Evolutionary conservation across 148 eudicot species (phyloP), one percentile per base, ranked within the genome.

Genomic region (Selenicereus undatus): DNA sequence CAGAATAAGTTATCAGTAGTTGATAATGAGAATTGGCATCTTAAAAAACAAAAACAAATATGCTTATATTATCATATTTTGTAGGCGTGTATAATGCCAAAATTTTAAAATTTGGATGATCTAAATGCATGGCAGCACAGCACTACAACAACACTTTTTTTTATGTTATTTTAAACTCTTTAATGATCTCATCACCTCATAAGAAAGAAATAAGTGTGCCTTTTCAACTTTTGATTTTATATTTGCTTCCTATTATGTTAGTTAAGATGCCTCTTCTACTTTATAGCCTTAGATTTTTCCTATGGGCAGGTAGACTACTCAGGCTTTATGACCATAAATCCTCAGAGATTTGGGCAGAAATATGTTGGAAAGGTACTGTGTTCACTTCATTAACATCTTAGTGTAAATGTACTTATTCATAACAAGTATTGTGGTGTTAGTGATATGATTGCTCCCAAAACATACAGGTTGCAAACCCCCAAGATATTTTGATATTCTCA

Each of bases 311-410:
- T 96, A 73, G 99, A 96, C 83, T 96, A 94, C 80, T 96, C 99
- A 29, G 99, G 99, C 66, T 94, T 92, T 85, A 96, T 90, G 97
- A 96, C 98, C 18, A 94, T 96, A 87, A 96, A 94, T 91, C 99
- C 99, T 68, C 99, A 96, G 86, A 91, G 95, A 81, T 96, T 96
- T 84, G 99, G 98, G 70, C 99, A 96, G 84, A 96, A 96, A 83
- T 96, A 96, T 84, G 99, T 96, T 29, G 99, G 99, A 24, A 96
- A 96, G 99, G 99, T 96, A 88, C 52, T 26, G 22, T 77, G 58
- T 76, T 30, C 73, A 52, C 60, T 27, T 52, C 75, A 56, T 56
- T 26, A 27, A 24, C 75, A 68, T 22, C 75, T 78, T 20, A 36
- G 24, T 50, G 58, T 20, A 26, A 73, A 36, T 52, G 48, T 56